Base-by-base conservation (phyloP, 176 grass and related monocot species). In the Eleusine coracana region DNA sequence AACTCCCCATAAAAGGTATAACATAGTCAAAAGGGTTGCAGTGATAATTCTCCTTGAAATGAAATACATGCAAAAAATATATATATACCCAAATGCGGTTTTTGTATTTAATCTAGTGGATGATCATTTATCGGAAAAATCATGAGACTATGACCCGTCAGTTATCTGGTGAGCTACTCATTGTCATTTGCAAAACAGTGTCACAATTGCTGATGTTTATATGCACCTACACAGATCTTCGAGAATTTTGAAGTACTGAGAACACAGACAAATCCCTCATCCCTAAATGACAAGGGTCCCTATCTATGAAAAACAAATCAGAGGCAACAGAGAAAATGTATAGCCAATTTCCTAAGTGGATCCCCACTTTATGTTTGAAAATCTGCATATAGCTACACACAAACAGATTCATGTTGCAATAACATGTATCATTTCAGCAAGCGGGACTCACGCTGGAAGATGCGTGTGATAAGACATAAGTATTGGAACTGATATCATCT, bases 381-480 rank as follows among this genome's bases (percentile, higher is more conserved):
- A 76, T 76, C 5, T 58, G 62, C 12, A 42, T 41, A n/a, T 63
- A 50, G 36, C 16, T 71, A 63, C 17, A 71, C 20, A 28, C 46
- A 82, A 83, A 79, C 20, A 70, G 29, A 84, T 6, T 39, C 52
- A 60, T 36, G 6, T 79, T 40, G 41, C 0, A 64, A 13, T 15
- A 18, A 65, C 64, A 65, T 44, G 18, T 37, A 64, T n/a, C 44
- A 48, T 81, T 69, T 48, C 13, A 60, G 55, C 45, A 70, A 46
- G 50, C 71, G 70, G 59, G 86, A 78, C 87, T 96, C 80, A 96
- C 91, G 73, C 88, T 84, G 97, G 93, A 85, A 99, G 87, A 90
- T 99, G 97, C 59, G 97, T 99, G 84, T 99, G 97, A 81, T 99
- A 99, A 40, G 97, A 99, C 97, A 99, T 96, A 51, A 99, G 85